phyloP scores from a whole-genome alignment of 805 yeast genomes.

The Pichia nanzhaoensis region DNA sequence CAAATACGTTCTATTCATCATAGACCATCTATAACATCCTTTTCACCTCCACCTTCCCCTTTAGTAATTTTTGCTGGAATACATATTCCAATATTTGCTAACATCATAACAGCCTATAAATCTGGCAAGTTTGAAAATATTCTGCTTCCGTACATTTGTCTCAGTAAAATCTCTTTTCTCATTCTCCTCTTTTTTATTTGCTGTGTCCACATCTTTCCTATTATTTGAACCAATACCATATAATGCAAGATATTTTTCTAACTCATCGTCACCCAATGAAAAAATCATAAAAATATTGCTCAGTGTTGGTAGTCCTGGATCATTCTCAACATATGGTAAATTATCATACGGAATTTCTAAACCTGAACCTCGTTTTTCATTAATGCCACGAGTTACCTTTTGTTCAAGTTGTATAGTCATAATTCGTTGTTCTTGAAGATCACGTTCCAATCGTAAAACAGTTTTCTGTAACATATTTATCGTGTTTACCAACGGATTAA shows the following conservation, averaged over 20 bases:
- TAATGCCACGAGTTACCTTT: constrained; percentile 21
- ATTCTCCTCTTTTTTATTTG: neutral
- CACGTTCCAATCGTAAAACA: constrained; percentile 14
- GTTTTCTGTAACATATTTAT: constrained; percentile 4
- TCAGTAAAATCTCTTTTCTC: neutral
- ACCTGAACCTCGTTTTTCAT: constrained; percentile 27
- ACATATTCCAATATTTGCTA: constrained; percentile 27
- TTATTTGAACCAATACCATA: constrained; percentile 14
- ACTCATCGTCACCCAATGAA: constrained; percentile 15
- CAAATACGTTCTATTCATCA: too few species aligned
- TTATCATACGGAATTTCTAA: constrained; percentile 25
- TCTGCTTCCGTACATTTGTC: constrained; percentile 8
- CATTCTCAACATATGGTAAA: constrained; percentile 7
- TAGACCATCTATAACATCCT: constrained; percentile 3
- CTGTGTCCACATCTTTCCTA: neutral
- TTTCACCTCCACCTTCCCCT: neutral
- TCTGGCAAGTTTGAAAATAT: constrained; percentile 23
- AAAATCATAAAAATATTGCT: constrained; percentile 23
- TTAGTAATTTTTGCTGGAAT: neutral
- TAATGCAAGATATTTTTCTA: constrained; percentile 18
- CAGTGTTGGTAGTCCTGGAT: constrained; percentile 21
- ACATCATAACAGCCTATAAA: constrained; percentile 28
- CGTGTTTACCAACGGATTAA: neutral
- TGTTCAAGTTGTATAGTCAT: constrained; percentile 24
- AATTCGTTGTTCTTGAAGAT: constrained; percentile 18